Base-by-base conservation (phyloP, 495 filamentous ascomycete species). In the Tuber calosporum region DNA sequence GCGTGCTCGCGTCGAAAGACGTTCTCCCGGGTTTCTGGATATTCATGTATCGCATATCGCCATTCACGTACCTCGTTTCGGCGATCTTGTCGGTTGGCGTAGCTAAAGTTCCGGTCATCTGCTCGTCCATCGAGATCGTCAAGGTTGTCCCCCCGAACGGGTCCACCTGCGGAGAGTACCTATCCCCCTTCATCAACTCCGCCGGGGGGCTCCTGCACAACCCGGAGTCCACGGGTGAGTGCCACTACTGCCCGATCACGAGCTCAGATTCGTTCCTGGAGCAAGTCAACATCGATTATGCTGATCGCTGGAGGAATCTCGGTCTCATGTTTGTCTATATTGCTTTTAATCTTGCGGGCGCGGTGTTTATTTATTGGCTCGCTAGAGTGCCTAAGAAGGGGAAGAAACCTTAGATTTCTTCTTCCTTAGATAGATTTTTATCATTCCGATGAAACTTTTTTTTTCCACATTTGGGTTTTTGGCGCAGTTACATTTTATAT, bases 321-420 rank as follows among this genome's bases (percentile, higher is more conserved):
- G 89, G 85, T 41, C 82, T 88, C 79, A 70, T 81, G 37, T 69
- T 82, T 30, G 66, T 84, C 0, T 96, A 89, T 79, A 85, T 94
- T 71, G 82, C 86, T n/a, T 92, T 95, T 83, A 97, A 97, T 81
- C 83, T 93, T 72, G 78, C 84, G n/a, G 89, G 82, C 36, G 93
- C 92, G 0, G 80, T 94, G 30, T 84, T 86, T 62, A 80, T 97
- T 26, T 97, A 96, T 83, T 96, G 91, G 90, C 81, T 93, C 70
- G 86, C 87, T 9, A 85, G 93, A 8, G 90, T 96, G 69, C 91
- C 92, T 22, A 93, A 93, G 86, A 84, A 83, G 79, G 85, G 86
- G 71, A 84, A 85, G 80, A 83, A 86, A 77, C 82, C 42, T 38
- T 69, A 73, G 34, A 39, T 34, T 20, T 38, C 26, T 38, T 38